Base-by-base conservation (phyloP, 495 filamentous ascomycete genomes). In the Xylaria bambusicola region DNA sequence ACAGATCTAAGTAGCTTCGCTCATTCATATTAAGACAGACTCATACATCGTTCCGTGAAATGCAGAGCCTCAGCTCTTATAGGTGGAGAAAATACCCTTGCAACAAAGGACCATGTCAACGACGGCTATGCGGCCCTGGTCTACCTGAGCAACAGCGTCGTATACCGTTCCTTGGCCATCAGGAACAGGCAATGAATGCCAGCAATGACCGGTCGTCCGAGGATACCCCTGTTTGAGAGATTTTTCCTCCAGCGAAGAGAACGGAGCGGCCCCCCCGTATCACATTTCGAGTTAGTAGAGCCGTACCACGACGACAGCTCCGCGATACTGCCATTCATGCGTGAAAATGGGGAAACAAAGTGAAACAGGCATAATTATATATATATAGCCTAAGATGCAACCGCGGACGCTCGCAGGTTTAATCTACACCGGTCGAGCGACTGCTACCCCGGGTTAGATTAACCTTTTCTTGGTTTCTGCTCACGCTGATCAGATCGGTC, bases 41-140 rank as follows among this genome's bases (percentile, higher is more conserved):
- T n/a, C n/a, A n/a, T n/a, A n/a, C n/a, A n/a, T n/a, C 31, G 36
- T 44, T 54, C 52, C 52, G 52, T 53, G n/a, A 33, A 35, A 56
- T 17, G 40, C 52, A 45, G 52, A 46, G 40, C 52, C 52, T 46
- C 52, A 56, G 23, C 40, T 44, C n/a, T 36, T 26, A 46, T 46
- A 45, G 52, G 52, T 46, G 52, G 52, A 46, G 52, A 46, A 46
- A 56, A 35, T 2, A 38, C 35, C 50, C 50, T 27, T 40, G 50
- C 50, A 52, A 52, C 31, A 29, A 4, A 38, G 12, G 12, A 40
- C 9, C 18, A 23, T n/a, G 49, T 18, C 10, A 21, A 6, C n/a
- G 17, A n/a, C 24, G 48, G 27, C 29, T 23, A 51, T 51, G n/a
- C 31, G 31, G 17, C 23, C 21, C 13, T 27, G 20, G 40, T 41